Base-by-base conservation (phyloP, 495 filamentous ascomycete genomes). In the Neurospora africana region DNA sequence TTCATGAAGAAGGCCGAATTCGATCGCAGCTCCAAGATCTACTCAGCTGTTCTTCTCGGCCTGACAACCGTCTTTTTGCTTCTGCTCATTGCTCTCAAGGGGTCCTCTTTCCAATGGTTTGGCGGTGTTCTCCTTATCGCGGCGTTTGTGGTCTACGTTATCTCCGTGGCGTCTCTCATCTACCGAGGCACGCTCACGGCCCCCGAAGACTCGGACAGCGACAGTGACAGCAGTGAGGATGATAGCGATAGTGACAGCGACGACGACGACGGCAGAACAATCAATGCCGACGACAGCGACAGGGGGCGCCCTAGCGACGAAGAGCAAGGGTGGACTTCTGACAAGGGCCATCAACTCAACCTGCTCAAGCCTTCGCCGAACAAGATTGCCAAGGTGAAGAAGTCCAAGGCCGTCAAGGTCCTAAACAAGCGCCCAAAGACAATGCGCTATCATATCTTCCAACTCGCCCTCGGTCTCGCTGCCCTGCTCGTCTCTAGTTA, bases 11-110 rank as follows among this genome's bases (percentile, higher is more conserved):
- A 71, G 0, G 70, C 79, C 53, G 69, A 71, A 8, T 86, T 87
- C 72, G 86, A 86, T 71, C 70, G 74, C 15, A 86, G 82, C 68
- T 80, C 85, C 39, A 84, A 82, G 72, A 81, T 87, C n/a, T 88
- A 87, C 75, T 76, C 81, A 0, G 72, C 75, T 0, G 69, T 83
- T 2, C 75, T 82, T n/a, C 73, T 86, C 39, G 38, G 77, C 9
- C 23, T 86, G 2, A 86, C 84, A 0, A 79, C 82, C 2, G 23
- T 72, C 4, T 70, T 83, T 0, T 76, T 84, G 40, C 73, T 82
- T 0, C 69, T 81, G 1, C 69, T 87, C 19, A 71, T 77, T 13
- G 75, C 72, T 13, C 75, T 83, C 53, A 75, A 69, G 71, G 53
- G 27, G 0, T 61, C 53, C 0, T 4, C 53, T 17, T 33, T 61